A percentile compares a stretch with the other conserved stretches of the same genome.
Conservation (phyloP, 2,329 filamentous ascomycete species). For the Xylaria sp. region DNA sequence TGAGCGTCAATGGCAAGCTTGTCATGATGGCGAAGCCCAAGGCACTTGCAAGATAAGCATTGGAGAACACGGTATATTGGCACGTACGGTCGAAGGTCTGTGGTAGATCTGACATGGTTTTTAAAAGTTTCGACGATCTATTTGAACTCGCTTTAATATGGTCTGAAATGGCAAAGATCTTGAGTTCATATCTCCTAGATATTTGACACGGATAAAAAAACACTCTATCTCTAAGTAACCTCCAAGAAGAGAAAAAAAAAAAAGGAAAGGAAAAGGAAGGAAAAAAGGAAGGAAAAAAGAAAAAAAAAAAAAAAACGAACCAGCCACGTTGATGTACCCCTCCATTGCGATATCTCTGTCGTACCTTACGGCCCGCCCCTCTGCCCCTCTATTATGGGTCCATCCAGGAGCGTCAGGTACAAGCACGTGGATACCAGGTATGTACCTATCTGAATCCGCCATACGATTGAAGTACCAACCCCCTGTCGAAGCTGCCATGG, state of each 20-base stretch:
- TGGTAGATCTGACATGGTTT: slow-evolving; percentile 59
- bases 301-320: background rate
- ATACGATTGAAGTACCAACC: too few species aligned
- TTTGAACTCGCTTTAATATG: background rate
- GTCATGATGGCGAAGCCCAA: background rate
- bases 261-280: background rate
- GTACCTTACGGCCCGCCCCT: slow-evolving; percentile 7
- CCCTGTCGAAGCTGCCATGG: too few species aligned
- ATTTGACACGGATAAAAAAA: background rate
- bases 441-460: too few species aligned
- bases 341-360: slow-evolving; percentile 29
- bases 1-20: slow-evolving; percentile 8
- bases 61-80: background rate
- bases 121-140: background rate
- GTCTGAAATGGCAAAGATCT: background rate
- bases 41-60: background rate
- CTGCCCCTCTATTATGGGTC: slow-evolving; percentile 29
- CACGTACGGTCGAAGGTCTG: slow-evolving; percentile 63
- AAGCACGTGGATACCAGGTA: background rate
- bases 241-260: too few species aligned
- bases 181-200: background rate
- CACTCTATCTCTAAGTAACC: background rate
- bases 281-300: background rate
- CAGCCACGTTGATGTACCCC: slow-evolving; percentile 28
- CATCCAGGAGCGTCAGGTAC: background rate